Percentiles rank a stretch among this genome's conserved stretches.
Evolutionary conservation across 192 early-diverging fungal species (phyloP).

Genomic region (Mortierella antarctica): DNA sequence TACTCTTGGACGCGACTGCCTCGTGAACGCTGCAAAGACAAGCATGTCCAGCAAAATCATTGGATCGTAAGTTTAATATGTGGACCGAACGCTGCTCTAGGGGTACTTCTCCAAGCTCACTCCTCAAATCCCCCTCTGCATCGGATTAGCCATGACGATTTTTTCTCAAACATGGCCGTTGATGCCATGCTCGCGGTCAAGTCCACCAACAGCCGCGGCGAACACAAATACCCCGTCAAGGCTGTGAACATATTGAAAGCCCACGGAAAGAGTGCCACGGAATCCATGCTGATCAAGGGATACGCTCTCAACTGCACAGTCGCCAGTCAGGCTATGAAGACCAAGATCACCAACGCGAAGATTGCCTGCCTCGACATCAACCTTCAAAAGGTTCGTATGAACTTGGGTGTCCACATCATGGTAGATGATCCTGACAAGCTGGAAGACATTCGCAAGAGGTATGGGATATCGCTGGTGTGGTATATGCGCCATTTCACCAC

Average conservation of each 20-base stretch:
- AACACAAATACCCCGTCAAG: conserved; percentile 94
- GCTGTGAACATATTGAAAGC: conserved; percentile 98
- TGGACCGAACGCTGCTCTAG: neutral
- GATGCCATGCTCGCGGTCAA: conserved; percentile 95
- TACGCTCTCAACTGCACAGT: conserved; percentile 99
- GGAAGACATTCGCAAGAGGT: conserved; percentile 94
- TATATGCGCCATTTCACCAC: neutral
- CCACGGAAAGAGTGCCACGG: conserved; percentile 91
- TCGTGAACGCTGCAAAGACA: conserved; percentile 98
- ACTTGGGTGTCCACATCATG: conserved; percentile 97
- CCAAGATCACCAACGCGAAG: conserved; percentile 85
- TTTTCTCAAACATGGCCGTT: conserved; percentile 96
- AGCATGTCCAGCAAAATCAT: conserved; percentile 98
- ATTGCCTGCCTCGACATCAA: conserved; percentile 99
- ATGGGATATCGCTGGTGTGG: neutral
- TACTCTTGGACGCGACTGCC: conserved; percentile 89
- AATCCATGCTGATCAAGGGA: conserved; percentile 89
- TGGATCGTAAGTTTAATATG: conserved; percentile 75
- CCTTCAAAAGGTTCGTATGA: conserved; percentile 98
- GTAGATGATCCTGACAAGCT: conserved; percentile 98
- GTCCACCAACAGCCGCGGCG: conserved; percentile 84
- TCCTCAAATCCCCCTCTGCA: neutral
- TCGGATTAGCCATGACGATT: conserved; percentile 82
- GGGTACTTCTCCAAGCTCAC: neutral
- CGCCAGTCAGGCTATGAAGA: conserved; percentile 95